Percentiles rank a stretch among this genome's conserved stretches.
Conservation (phyloP, 2,329 filamentous ascomycete species). For the Fusarium robinianum region DNA sequence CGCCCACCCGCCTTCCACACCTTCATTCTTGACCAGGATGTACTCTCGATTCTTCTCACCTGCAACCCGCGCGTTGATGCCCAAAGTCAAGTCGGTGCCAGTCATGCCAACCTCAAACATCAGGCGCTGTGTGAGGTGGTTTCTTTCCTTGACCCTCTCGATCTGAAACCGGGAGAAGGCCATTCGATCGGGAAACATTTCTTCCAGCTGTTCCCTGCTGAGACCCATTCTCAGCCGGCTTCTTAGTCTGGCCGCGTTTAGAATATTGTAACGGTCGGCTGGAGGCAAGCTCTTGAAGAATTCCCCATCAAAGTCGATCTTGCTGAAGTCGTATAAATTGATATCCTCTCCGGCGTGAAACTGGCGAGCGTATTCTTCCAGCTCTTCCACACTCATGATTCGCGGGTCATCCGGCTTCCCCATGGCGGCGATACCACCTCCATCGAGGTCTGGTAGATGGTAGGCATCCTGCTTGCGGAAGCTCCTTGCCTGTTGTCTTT, state of each 20-base stretch:
- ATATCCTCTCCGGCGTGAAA: conserved; percentile 94
- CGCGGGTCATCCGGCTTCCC: conserved; percentile 88
- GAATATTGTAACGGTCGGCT: conserved; percentile 92
- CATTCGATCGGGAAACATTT: conserved; percentile 98
- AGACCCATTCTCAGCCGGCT: conserved; percentile 93
- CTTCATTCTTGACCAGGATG: conserved; percentile 93
- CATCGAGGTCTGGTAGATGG: conserved; percentile 85
- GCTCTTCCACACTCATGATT: conserved; percentile 93
- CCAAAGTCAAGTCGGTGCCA: conserved; percentile 71
- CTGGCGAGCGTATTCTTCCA: conserved; percentile 91
- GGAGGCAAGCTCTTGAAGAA: conserved; percentile 93
- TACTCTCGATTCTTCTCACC: conserved; percentile 92
- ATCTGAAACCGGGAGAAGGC: conserved; percentile 97
- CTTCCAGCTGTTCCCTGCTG: conserved; percentile 92
- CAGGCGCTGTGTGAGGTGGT: conserved; percentile 89
- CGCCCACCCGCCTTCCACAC: conserved; percentile 94
- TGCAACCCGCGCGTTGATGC: conserved; percentile 69
- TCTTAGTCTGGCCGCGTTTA: conserved; percentile 88
- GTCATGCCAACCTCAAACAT: conserved; percentile 96
- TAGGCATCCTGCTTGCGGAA: conserved; percentile 95
- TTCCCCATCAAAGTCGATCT: conserved; percentile 95
- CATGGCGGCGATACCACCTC: conserved; percentile 79
- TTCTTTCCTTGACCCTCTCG: conserved; percentile 87
- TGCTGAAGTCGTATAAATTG: conserved; percentile 91
- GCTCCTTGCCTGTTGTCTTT: conserved; percentile 72